Percentiles rank a stretch among this genome's conserved stretches.
phyloP scores from a whole-genome alignment of 192 early-diverging fungal species.

The Mortierella alpina region DNA sequence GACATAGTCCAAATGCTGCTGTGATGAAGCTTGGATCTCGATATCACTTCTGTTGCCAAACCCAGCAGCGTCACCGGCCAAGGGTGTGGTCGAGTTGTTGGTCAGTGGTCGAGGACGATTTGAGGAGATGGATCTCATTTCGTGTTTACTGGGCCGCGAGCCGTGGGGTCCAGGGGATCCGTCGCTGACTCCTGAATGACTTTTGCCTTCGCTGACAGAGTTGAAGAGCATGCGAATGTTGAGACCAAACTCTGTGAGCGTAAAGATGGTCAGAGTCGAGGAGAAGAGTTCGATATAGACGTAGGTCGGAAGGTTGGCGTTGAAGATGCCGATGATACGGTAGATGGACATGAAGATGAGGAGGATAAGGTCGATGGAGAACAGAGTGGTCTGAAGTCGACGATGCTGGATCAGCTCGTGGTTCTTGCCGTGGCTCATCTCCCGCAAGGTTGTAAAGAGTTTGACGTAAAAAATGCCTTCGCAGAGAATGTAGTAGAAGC shows the following conservation, averaged over 20 bases:
- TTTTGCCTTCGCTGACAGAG: conserved; percentile 10
- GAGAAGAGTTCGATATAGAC: conserved; percentile 53
- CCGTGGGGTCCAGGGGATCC: conserved; percentile 4
- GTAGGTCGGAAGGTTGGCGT: conserved; percentile 42
- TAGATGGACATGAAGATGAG: conserved; percentile 50
- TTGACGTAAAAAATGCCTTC: conserved; percentile 51
- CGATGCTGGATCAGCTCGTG: conserved; percentile 42
- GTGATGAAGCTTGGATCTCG: conserved; percentile 6
- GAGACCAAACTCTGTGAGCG: conserved; percentile 52
- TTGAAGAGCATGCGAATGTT: conserved; percentile 52
- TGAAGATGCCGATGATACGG: conserved; percentile 46
- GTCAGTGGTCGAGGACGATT: conserved; percentile 17
- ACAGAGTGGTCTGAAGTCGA: conserved; percentile 44
- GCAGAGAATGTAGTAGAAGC: conserved; percentile 51
- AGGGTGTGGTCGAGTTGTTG: conserved; percentile 40
- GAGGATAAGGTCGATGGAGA: conserved; percentile 43
- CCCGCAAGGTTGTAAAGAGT: conserved; percentile 38
- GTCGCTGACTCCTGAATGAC: neutral
- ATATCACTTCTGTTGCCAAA: conserved; percentile 21
- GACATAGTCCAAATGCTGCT: conserved; percentile 5
- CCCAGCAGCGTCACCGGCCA: conserved; percentile 22
- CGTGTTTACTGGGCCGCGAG: conserved; percentile 10
- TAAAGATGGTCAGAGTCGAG: conserved; percentile 49
- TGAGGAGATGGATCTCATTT: conserved; percentile 24
- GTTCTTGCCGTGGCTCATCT: conserved; percentile 36